Percentiles rank a stretch among this genome's conserved stretches.
phyloP scores from a whole-genome alignment of 2,329 filamentous ascomycete species.

The Pestalotiopsis sp. region DNA sequence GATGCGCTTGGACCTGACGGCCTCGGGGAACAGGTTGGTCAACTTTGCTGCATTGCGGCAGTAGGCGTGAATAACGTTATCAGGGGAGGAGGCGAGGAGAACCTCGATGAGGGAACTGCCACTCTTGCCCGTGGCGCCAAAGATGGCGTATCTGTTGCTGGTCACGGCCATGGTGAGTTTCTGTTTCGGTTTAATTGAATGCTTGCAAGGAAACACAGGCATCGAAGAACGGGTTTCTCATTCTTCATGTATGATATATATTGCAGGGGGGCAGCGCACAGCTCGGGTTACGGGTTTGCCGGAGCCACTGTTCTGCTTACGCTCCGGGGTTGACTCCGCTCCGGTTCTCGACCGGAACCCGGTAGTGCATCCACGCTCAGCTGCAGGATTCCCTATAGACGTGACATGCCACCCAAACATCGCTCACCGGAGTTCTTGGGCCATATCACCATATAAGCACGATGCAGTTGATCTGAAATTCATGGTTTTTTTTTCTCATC shows the following conservation, averaged over 20 bases:
- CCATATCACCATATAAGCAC: background rate
- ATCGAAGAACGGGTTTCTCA: background rate
- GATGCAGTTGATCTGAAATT: background rate
- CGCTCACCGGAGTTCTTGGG: background rate
- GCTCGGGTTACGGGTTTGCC: background rate
- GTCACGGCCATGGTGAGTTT: conserved; percentile 16
- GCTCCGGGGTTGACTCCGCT: background rate
- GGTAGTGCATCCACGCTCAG: background rate
- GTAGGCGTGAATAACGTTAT: conserved; percentile 39
- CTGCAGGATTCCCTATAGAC: background rate
- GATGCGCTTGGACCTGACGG: conserved; percentile 30
- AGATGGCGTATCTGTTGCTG: conserved; percentile 31
- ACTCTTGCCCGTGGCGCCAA: conserved; percentile 43
- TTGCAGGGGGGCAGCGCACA: background rate
- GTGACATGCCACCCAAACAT: background rate
- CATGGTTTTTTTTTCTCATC: background rate
- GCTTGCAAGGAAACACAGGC: background rate
- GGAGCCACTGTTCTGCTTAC: background rate
- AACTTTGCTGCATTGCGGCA: conserved; percentile 43
- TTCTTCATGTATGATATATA: background rate
- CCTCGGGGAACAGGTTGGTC: conserved; percentile 28
- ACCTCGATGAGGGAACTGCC: conserved; percentile 40
- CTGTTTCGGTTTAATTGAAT: background rate
- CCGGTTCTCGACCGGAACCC: background rate
- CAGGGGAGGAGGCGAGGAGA: conserved; percentile 31